Evolutionary conservation across 805 yeast genomes (phyloP).

Genomic region (Komagataella ulmi): DNA sequence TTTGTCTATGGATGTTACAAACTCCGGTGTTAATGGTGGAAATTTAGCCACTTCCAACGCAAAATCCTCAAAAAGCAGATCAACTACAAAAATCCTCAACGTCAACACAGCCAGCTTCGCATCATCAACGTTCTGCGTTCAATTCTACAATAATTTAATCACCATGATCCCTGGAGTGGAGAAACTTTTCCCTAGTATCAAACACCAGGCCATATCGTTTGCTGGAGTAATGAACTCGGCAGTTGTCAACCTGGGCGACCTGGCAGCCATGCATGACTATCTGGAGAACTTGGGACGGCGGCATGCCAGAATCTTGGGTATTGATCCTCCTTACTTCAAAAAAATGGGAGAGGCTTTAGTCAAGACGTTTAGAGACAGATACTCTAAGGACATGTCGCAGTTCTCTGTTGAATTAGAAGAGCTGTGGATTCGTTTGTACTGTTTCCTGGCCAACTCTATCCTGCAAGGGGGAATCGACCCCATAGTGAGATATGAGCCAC

Average conservation of each 20-base stretch:
- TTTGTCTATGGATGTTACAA: constrained; percentile 8
- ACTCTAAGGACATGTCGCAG: constrained; percentile 17
- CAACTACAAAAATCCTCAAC: constrained; percentile 13
- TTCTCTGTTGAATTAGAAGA: constrained; percentile 51
- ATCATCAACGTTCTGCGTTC: constrained; percentile 58
- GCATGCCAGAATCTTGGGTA: constrained; percentile 64
- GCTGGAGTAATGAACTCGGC: constrained; percentile 68
- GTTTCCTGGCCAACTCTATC: constrained; percentile 55
- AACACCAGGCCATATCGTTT: constrained; percentile 69
- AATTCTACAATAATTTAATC: constrained; percentile 59
- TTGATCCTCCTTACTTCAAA: constrained; percentile 55
- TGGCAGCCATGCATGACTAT: constrained; percentile 43
- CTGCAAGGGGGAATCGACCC: constrained; percentile 50
- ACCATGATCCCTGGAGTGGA: constrained; percentile 49
- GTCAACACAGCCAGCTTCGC: constrained; percentile 15
- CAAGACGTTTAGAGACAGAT: constrained; percentile 55
- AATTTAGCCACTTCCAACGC: constrained; percentile 1
- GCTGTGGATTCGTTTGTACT: constrained; percentile 59
- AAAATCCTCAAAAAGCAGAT: constrained; percentile 1
- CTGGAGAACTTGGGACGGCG: constrained; percentile 55
- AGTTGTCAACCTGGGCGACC: constrained; percentile 47
- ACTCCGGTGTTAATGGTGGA: background rate
- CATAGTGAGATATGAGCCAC: constrained; percentile 14
- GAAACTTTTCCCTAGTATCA: constrained; percentile 55
- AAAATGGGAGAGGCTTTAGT: constrained; percentile 63